Percentiles rank a stretch among this genome's conserved stretches.
These are phyloP conservation scores for Aspergillus pseudoterreus DNA, from an alignment of 2,329 filamentous ascomycete species.

Conservation along the genomic window DNA sequence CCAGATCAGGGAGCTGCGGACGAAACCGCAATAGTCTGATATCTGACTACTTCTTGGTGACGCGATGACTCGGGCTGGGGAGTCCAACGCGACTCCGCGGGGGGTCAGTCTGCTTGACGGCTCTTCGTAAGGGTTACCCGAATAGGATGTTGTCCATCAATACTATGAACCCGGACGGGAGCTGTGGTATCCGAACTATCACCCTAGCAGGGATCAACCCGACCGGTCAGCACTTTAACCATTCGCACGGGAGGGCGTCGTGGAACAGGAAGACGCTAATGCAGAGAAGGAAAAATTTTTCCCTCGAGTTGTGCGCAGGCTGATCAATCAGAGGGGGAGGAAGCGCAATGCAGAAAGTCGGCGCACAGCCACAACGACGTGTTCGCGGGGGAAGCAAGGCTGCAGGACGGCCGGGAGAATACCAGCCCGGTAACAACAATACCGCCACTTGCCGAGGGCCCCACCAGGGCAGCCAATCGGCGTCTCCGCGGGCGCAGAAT, in stretches of 20 bases:
- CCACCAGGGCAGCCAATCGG: constrained; percentile 2
- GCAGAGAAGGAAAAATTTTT: constrained; percentile 7
- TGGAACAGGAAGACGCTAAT: background rate
- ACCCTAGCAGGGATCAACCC: constrained; percentile 3
- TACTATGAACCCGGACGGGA: background rate
- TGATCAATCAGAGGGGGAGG: background rate
- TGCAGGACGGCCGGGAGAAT: no score
- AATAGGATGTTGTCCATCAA: no score
- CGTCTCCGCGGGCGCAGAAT: constrained; percentile 6
- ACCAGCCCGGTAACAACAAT: no score
- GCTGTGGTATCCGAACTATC: background rate
- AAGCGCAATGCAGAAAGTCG: background rate
- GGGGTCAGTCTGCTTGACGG: background rate
- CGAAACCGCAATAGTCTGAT: no score
- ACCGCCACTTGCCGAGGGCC: background rate
- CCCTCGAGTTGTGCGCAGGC: constrained; percentile 2
- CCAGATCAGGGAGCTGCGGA: background rate
- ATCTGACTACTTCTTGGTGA: no score
- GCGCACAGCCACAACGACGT: constrained; percentile 9
- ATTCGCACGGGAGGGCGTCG: background rate
- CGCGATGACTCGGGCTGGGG: no score
- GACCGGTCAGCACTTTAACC: constrained; percentile 9
- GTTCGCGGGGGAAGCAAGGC: background rate
- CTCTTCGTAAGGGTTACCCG: no score
- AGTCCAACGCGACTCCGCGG: background rate